Evolutionary conservation across 225 moss, liverwort and hornwort genomes (phyloP), one percentile per base, ranked within the genome.

Genomic region (Rhytidiadelphus loreus): DNA sequence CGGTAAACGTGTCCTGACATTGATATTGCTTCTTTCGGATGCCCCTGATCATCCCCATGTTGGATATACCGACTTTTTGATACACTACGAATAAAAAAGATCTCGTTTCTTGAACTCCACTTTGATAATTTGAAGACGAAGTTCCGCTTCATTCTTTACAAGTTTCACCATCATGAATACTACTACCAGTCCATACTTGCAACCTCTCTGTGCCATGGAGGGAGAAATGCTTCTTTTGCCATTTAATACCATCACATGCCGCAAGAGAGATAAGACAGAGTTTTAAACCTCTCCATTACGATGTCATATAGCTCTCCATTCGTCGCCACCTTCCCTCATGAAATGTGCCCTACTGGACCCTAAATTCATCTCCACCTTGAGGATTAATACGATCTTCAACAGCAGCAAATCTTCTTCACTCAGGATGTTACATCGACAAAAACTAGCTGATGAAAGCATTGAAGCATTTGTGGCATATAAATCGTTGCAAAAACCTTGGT

Each of bases 1-100:
- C 23, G 11, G 74, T 73, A 39, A 87, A 59, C 41, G 50, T 77
- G 74, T 48, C 77, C 50, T 76, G 64, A 65, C 53, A 84, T 87
- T 21, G 87, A 61, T 53, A 59, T 41, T 87, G 87, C 88, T 85
- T 87, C 61, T 89, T 89, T n/a, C 87, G 89, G 52, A 89, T 86
- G 25, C 33, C 44, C 69, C 63, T 52, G 60, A 60, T 82, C 85
- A 82, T 83, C 89, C 35, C 82, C 60, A 73, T 68, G 37, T 68
- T 44, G 60, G 25, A 72, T 60, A 75, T 25, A 73, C 71, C 20
- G 64, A 88, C 56, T 87, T 76, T 77, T 32, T 52, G 52, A 50
- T 50, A 56, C 72, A 56, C 74, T 59, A 80, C 43, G 61, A 19
- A 72, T 68, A 2, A 52, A 77, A 60, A 35, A 72, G 48, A 86